Percentiles rank a stretch among this genome's conserved stretches.
These are phyloP conservation scores for Verticillium isaacii DNA, from an alignment of 2,329 filamentous ascomycete genomes.

Conservation along the genomic window DNA sequence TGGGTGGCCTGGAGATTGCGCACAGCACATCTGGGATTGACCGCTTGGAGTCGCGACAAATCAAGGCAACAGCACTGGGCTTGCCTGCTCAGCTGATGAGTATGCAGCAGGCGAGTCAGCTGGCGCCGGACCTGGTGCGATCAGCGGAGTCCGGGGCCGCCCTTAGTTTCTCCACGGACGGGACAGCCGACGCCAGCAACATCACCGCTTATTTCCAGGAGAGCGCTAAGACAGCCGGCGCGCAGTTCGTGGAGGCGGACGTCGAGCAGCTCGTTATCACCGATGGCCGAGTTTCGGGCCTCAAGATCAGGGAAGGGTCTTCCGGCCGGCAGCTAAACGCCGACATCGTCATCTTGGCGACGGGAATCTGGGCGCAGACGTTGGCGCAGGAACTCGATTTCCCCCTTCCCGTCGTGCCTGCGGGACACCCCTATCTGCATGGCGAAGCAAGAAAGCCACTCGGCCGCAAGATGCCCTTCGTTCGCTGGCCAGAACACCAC, in stretches of 20 bases:
- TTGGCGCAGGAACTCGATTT: not conserved
- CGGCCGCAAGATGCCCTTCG: not conserved
- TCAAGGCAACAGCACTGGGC: not conserved
- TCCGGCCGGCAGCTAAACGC: not conserved
- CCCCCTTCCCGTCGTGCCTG: conserved; percentile 4
- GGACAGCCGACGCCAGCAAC: conserved; percentile 1
- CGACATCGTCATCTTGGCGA: conserved; percentile 2
- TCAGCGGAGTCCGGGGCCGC: not conserved
- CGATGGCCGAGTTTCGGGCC: not conserved
- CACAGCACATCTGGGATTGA: not conserved
- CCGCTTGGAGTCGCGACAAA: not conserved
- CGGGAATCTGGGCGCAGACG: conserved; percentile 4
- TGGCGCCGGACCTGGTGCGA: conserved; percentile 4
- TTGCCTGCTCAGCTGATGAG: conserved; percentile 1
- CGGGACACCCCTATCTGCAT: conserved; percentile 5
- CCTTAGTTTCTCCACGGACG: conserved; percentile 2
- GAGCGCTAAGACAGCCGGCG: not conserved
- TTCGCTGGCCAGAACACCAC: conserved; percentile 8
- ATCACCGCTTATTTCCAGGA: conserved; percentile 5
- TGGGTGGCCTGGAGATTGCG: conserved; percentile 4
- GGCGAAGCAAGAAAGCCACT: not conserved
- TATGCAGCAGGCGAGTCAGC: not conserved
- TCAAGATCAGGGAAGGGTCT: not conserved
- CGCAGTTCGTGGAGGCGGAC: not conserved
- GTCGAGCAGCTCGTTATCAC: not conserved